Evolutionary conservation across 2,329 filamentous ascomycete genomes (phyloP).

Genomic region (Herpotrichia juniperi): DNA sequence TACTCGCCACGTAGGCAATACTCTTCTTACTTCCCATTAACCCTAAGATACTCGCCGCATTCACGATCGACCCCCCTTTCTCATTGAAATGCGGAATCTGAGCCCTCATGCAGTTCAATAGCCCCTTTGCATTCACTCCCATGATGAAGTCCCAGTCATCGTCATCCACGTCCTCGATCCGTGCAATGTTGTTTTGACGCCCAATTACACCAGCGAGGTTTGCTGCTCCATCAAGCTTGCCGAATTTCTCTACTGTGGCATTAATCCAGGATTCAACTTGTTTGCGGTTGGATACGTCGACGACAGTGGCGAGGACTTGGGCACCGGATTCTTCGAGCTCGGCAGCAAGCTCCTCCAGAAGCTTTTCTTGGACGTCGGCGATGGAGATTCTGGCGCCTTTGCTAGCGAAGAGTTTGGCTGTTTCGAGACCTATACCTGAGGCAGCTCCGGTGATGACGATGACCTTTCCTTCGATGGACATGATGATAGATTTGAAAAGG

Average conservation of each 20-base stretch:
- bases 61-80: conserved; percentile 44
- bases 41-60: conserved; percentile 60
- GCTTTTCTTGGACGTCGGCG: conserved; percentile 36
- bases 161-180: conserved; percentile 37
- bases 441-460: conserved; percentile 38
- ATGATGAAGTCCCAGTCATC: conserved; percentile 49
- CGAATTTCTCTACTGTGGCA: conserved; percentile 52
- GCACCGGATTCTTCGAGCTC: conserved; percentile 24
- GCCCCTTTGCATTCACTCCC: conserved; percentile 45
- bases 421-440: conserved; percentile 54
- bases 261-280: conserved; percentile 61
- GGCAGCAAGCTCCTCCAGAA: conserved; percentile 23
- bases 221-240: conserved; percentile 47
- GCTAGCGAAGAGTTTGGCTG: conserved; percentile 51
- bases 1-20: conserved; percentile 46
- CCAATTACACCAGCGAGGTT: conserved; percentile 56
- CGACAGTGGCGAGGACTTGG: conserved; percentile 44
- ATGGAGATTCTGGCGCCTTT: conserved; percentile 47
- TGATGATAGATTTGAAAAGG: conserved; percentile 7
- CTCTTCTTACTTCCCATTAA: conserved; percentile 48
- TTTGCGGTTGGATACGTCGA: conserved; percentile 56
- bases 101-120: conserved; percentile 47
- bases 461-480: conserved; percentile 36
- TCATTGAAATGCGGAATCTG: conserved; percentile 50
- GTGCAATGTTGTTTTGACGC: conserved; percentile 23